Evolutionary conservation across 1,284 basidiomycete species (phyloP), one percentile per base, ranked within the genome.

Genomic region (Flammula alnicola): DNA sequence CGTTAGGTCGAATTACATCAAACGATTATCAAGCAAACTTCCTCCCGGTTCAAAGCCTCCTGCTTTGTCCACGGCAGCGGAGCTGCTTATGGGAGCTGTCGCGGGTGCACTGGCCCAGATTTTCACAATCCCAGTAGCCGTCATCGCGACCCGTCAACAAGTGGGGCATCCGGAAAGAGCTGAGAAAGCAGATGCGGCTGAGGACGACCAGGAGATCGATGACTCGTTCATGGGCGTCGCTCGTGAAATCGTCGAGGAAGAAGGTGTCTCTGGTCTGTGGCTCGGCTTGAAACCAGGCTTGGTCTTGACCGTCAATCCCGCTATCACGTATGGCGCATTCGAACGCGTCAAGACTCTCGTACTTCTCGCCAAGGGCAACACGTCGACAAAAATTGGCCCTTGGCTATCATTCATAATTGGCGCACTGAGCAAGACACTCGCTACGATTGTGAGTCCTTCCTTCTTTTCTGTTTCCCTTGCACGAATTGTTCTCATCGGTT

Each of bases 61-160:
- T 12, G 68, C 80, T 6, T 76, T 95, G 11, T 89, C 87, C 3
- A 95, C 93, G 2, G 82, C 82, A 2, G 84, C 88, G 37, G 95
- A 98, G 67, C 80, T 99, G 6, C 67, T 89, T 8, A 78, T 99
- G 14, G 96, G 97, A 19, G 97, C 97, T 0, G 64, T 92, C 5
- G 96, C 97, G 0, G 97, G 95, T 12, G 95, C 88, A 0, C 81
- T 99, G 30, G 95, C 95, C 4, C 97, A 99, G 69, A 88, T 99
- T 57, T 99, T 98, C 74, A 99, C 97, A 22, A 98, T 99, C 62
- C 97, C 97, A 22, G 95, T 99, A 16, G 86, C 93, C 16, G 95
- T 99, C 48, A 96, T 99, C 63, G 96, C 97, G 10, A 99, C 96
- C 1, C 84, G 97, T 19, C 97, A 99, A 72, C 97, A 99, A 74